Evolutionary conservation across 2,329 filamentous ascomycete genomes (phyloP).

Genomic region (Hypoxylon sp.): DNA sequence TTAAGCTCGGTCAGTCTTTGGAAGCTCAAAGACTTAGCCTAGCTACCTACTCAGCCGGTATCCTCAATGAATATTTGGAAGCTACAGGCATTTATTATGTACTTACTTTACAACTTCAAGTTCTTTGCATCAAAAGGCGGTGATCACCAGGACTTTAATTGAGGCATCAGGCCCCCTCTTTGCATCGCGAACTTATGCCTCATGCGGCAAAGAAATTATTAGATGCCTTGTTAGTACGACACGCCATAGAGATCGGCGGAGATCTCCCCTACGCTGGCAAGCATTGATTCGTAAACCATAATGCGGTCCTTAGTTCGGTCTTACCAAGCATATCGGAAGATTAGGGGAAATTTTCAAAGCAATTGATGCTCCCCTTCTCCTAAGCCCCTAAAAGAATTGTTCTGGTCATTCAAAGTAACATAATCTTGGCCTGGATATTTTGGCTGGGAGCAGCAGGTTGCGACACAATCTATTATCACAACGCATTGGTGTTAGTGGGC

Average conservation of each 20-base stretch:
- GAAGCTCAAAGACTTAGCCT: conserved; percentile 1
- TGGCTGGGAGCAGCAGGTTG: conserved; percentile 6
- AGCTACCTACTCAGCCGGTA: not conserved
- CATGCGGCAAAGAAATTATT: conserved; percentile 32
- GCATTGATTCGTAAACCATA: conserved; percentile 37
- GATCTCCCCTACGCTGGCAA: conserved; percentile 37
- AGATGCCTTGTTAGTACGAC: conserved; percentile 34
- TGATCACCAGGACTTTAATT: conserved; percentile 12
- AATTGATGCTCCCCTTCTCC: conserved; percentile 7
- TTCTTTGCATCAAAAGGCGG: not conserved
- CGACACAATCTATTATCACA: conserved; percentile 39
- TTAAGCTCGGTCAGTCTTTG: not conserved
- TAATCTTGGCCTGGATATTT: not conserved
- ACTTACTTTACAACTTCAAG: not conserved
- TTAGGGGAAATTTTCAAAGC: conserved; percentile 11
- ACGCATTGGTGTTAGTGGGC: not conserved
- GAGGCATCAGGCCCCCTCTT: conserved; percentile 16
- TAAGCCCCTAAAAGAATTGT: conserved; percentile 1
- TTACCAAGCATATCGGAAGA: conserved; percentile 16
- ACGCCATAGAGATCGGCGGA: conserved; percentile 39
- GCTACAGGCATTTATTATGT: conserved; percentile 3
- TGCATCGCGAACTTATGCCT: conserved; percentile 40
- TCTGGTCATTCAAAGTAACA: not conserved
- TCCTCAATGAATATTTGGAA: conserved; percentile 5
- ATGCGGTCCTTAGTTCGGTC: conserved; percentile 24